Evolutionary conservation across 768 basidiomycete genomes (phyloP).

Genomic region (Phanerodontia chrysosporium): DNA sequence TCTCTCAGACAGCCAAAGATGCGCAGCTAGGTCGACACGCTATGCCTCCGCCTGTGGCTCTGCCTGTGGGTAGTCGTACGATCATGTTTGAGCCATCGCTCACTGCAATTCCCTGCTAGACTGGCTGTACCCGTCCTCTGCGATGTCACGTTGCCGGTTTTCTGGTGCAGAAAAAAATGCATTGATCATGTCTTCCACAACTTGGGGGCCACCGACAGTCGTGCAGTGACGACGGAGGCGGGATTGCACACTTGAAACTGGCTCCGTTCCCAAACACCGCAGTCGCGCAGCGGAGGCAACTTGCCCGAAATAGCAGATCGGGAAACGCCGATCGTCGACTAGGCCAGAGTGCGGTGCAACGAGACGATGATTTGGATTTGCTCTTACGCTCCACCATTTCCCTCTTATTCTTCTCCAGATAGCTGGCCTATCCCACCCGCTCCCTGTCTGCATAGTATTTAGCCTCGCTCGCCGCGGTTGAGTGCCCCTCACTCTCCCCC

Average conservation of each 20-base stretch:
- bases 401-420: not conserved
- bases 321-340: not conserved
- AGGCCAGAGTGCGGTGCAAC: not conserved
- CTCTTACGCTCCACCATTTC: not conserved
- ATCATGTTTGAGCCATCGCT: not conserved
- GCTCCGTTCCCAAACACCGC: not conserved
- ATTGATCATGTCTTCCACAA: too few species aligned
- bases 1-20: not conserved
- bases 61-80: not conserved
- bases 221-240: too few species aligned
- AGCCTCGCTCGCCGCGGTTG: not conserved
- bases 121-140: too few species aligned
- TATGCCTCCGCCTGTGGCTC: not conserved
- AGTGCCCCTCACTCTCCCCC: not conserved
- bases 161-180: too few species aligned
- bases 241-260: too few species aligned
- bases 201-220: too few species aligned
- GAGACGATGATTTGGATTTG: not conserved
- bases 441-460: not conserved
- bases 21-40: not conserved
- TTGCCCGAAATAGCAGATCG: not conserved
- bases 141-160: too few species aligned
- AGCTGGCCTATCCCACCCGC: conserved; percentile 3
- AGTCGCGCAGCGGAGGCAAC: conserved; percentile 3
- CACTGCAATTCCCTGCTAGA: not conserved